Base-by-base conservation (phyloP, 2,329 filamentous ascomycete genomes). In the Botrytis elliptica region DNA sequence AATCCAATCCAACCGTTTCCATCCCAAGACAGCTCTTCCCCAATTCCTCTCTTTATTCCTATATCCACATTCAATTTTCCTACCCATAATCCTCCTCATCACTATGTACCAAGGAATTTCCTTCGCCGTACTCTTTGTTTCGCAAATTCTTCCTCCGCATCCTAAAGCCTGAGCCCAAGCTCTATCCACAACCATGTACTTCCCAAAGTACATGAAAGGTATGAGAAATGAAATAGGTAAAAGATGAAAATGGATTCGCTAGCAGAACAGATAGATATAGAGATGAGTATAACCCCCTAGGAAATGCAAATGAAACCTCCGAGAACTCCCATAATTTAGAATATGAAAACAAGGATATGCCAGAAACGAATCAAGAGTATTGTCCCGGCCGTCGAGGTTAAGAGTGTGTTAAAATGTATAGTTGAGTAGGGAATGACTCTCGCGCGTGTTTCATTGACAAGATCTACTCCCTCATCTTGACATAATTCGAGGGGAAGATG, bases 401-500 rank as follows among this genome's bases (percentile, higher is more conserved):
- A 42, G 12, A 42, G n/a, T 3, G 7, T 9, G 10, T 57, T 20
- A 22, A 22, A 3, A 57, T n/a, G 29, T 4, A 22, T 14, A 46
- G 55, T 38, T 5, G 25, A 36, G 36, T 38, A 42, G 60, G 25
- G 4, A 36, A 25, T 40, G n/a, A 25, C 33, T 55, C n/a, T 29
- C n/a, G 22, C 3, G 3, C 16, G 38, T 40, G 16, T 16, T 68
- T 12, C 3, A 20, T 25, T 5, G 38, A 29, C 14, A 29, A 25
- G 18, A 3, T 74, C 55, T 79, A 88, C 78, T 88, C 85, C 82
- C 84, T 88, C 88, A 91, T 89, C 81, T 91, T 90, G 77, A 92
- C 90, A 76, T 92, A 92, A 81, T 91, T 91, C 82, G 93, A 96
- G 0, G 96, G 96, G 84, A 99, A 99, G 77, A 98, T 97, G 55